These are phyloP conservation scores for Aspergillus heteromorphus DNA, from an alignment of 495 filamentous ascomycete species.

Conservation along the genomic window DNA sequence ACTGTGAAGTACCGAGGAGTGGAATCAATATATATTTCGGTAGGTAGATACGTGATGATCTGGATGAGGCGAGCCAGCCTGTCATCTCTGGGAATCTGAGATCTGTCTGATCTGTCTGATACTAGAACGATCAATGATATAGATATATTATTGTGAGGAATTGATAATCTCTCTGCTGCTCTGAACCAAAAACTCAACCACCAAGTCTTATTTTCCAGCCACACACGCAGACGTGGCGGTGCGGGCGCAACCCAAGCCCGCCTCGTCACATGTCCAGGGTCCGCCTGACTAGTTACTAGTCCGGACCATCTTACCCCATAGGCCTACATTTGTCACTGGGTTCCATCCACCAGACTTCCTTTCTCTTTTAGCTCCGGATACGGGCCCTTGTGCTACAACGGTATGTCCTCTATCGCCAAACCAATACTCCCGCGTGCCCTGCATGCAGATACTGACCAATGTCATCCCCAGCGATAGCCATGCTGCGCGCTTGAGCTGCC, in stretches of 20 bases:
- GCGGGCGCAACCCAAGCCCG: not conserved
- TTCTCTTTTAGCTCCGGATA: not conserved
- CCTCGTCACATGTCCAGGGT: not conserved
- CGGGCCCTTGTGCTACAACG: not conserved
- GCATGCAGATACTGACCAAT: not conserved
- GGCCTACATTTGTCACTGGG: not conserved
- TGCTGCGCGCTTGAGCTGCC: not conserved
- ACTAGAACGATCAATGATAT: too few relatives aligned
- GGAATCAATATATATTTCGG: not conserved
- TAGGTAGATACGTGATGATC: too few relatives aligned
- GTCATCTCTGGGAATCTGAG: too few relatives aligned
- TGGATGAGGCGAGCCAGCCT: too few relatives aligned
- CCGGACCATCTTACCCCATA: not conserved
- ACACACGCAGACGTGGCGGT: not conserved
- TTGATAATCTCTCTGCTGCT: too few relatives aligned
- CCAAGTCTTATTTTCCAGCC: too few relatives aligned
- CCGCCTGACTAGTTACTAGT: not conserved
- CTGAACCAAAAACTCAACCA: too few relatives aligned
- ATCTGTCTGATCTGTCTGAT: too few relatives aligned
- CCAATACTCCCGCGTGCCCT: too few relatives aligned
- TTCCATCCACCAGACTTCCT: not conserved
- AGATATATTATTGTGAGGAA: too few relatives aligned
- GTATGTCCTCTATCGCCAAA: not conserved
- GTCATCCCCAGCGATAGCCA: constrained; percentile 3
- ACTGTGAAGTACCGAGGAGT: too few relatives aligned